Base-by-base conservation (phyloP, 1,284 basidiomycete species). In the Boletus hoseneyae region DNA sequence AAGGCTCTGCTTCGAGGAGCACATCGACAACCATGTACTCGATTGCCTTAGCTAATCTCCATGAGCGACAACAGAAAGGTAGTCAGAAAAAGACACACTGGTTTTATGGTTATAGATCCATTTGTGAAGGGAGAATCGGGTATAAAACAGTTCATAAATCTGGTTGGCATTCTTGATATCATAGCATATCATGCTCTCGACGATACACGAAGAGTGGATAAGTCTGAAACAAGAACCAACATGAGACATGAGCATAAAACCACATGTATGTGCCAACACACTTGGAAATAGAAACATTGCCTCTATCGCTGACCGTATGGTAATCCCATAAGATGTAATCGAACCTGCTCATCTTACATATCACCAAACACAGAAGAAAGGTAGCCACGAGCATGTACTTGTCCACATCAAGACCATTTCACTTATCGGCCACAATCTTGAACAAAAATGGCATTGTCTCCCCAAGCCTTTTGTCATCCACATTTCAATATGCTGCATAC, bases 21-120 rank as follows among this genome's bases (percentile, higher is more conserved):
- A 77, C 86, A 57, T 91, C 89, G 4, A 88, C 73, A 18, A 91
- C 73, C 88, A 90, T 91, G 59, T 82, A 79, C 61, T 90, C 89
- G 47, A 91, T 83, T 0, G 85, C 80, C 56, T 78, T 84, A 6
- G 84, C 87, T 87, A 60, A 25, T 16, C 13, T 35, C 4, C 6
- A 19, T 52, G 9, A 43, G 30, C 15, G 19, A 25, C 12, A 3
- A 13, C 0, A 32, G 7, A 1, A 1, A 15, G 27, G 13, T 6
- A 2, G n/a, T n/a, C 37, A 21, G 23, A 25, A 25, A 7, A 25
- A 25, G 6, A 48, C 75, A 18, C 19, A 82, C 86, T 83, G 5
- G 85, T 81, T 65, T 89, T 89, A 64, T 90, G 88, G 51, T 80
- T 83, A 57, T 91, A 90, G 11, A 90, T 77, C 8, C 75, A 75